Base-by-base conservation (phyloP, 129 eudicot species). In the Escallonia rubra region DNA sequence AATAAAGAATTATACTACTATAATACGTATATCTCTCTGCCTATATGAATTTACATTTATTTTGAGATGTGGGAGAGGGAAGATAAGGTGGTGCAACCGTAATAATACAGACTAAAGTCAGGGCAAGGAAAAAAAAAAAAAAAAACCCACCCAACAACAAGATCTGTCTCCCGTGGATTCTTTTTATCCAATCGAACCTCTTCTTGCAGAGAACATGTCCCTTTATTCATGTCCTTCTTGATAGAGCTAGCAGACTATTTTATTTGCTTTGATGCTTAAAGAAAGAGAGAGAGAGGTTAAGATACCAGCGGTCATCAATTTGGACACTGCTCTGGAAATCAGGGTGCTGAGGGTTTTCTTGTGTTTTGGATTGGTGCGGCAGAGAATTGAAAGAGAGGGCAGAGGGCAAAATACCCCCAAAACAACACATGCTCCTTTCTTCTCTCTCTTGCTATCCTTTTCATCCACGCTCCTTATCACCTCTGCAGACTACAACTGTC, bases 111-210 rank as follows among this genome's bases (percentile, higher is more conserved):
- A 80, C 82, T 75, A 69, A 75, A 72, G 34, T 23, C 34, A 23
- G 34, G 34, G 34, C n/a, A 23, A 23, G 34, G n/a, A n/a, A n/a
- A 61, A 81, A 72, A 69, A 43, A 58, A 66, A 61, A 64, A 50
- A 67, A 65, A 61, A 69, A 52, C 73, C 77, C 85, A 73, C 64
- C 81, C 83, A 84, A 87, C 90, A 87, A 74, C 82, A 87, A 81
- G 59, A 79, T 87, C 90, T 87, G 78, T 76, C 82, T 67, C 76
- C 68, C 74, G 71, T 74, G 86, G 87, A 76, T 84, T 79, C 90
- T 81, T 81, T 80, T 81, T 84, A 87, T 87, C 86, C 82, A 63
- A 81, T 81, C 86, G 90, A 79, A 87, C 95, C 76, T 83, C 90
- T 79, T 87, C 87, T 73, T 79, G 80, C 87, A 84, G 82, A 84